Conservation (phyloP, 306 rosid genomes). For the Castanospermum australe region DNA sequence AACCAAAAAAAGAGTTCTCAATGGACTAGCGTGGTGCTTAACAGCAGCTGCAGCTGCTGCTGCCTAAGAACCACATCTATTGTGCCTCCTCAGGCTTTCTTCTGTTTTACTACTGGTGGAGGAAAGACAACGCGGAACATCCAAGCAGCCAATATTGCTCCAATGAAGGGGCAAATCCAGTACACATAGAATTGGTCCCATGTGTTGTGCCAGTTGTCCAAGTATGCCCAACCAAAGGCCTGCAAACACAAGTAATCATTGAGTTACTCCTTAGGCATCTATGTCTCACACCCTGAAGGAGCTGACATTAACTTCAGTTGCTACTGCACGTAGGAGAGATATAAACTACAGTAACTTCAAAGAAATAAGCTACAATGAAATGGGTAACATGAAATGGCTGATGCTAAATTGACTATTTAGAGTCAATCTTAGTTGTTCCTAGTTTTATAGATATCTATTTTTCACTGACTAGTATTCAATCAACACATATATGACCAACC, state of each 20-base stretch:
- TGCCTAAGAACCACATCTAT: background rate
- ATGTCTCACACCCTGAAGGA: background rate
- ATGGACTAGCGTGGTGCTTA: background rate
- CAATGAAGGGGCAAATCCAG: constrained; percentile 80
- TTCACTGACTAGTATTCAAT: background rate
- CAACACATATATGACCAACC: background rate
- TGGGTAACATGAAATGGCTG: background rate
- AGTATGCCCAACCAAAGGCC: constrained; percentile 96
- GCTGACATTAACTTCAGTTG: background rate
- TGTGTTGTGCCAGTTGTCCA: constrained; percentile 62
- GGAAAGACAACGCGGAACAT: constrained; percentile 60
- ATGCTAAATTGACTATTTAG: background rate
- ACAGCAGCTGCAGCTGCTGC: too few relatives aligned
- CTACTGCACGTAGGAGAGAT: background rate
- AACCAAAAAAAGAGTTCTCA: background rate
- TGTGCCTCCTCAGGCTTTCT: constrained; percentile 51
- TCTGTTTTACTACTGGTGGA: constrained; percentile 45
- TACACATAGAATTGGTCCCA: constrained; percentile 93
- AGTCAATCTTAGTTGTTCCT: background rate
- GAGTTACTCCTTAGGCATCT: background rate
- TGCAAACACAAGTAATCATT: constrained; percentile 30
- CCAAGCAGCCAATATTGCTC: constrained; percentile 79
- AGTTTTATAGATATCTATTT: background rate
- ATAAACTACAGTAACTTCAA: background rate
- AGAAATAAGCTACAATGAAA: background rate